Evolutionary conservation across 2,329 filamentous ascomycete genomes (phyloP), one percentile per base, ranked within the genome.

Genomic region (Aspergillus alliaceus): DNA sequence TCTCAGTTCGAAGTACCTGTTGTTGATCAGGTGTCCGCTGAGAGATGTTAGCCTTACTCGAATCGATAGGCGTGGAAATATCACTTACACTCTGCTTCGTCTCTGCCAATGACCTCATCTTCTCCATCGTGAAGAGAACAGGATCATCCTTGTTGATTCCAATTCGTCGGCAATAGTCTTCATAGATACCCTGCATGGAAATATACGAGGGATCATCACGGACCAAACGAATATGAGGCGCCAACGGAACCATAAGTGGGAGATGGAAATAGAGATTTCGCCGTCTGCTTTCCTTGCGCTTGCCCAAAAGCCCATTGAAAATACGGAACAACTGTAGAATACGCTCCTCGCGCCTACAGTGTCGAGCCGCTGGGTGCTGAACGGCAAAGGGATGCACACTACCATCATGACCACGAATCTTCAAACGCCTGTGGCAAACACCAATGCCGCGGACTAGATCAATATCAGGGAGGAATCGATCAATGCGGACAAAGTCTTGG

Each of bases 301-400:
- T 95, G 35, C 87, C 82, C 59, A 99, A 80, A 3, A 91, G 90
- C 69, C 93, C 92, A 75, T 99, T 99, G 77, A 99, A 93, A 67
- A 97, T 96, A 44, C 96, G 86, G 87, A 99, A 99, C 12, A 99
- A 83, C 75, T 99, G 95, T 62, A 97, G 76, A 56, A 98, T 96
- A 27, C 95, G 86, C 77, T 99, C 96, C 73, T 99, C 96, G 54
- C 96, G 86, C 59, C 95, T 86, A 69, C 93, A 97, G 73, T 96
- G 93, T 56, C 95, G 83, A 3, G 93, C 91, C 2, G 95, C 93
- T 4, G 95, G 96, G 72, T 98, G 93, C 71, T 99, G 96, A 34
- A 99, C 91, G 3, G 93, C 93, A 77, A 97, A 99, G 7, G 91
- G 85, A 80, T 99, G 95, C n/a, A 96, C 81, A 70, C 93, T 98